phyloP scores from a whole-genome alignment of 306 rosid genomes.

The Prinsepia uniflora region DNA sequence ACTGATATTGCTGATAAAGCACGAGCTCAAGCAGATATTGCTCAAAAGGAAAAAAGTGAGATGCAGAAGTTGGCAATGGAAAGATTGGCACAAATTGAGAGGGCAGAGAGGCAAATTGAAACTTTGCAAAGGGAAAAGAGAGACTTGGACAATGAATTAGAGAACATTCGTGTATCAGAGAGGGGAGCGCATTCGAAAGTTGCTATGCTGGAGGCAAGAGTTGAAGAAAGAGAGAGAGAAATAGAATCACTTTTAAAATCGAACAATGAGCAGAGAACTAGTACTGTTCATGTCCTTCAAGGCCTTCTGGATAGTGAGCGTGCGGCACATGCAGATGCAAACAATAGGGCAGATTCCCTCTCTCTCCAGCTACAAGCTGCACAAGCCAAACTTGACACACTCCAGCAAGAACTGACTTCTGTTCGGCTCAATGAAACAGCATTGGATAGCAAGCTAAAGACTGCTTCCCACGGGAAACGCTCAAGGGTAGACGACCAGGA shows the following conservation, averaged over 20 bases:
- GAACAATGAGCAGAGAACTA: constrained; percentile 68
- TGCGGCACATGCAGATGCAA: constrained; percentile 85
- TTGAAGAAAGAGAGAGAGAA: constrained; percentile 78
- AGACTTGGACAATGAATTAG: constrained; percentile 45
- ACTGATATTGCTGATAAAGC: constrained; percentile 74
- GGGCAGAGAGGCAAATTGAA: constrained; percentile 75
- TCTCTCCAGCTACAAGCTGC: constrained; percentile 86
- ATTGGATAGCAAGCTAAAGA: constrained; percentile 62
- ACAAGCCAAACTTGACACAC: constrained; percentile 77
- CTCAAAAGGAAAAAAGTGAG: constrained; percentile 72
- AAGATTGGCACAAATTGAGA: constrained; percentile 69
- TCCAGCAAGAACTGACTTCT: constrained; percentile 80
- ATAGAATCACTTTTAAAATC: constrained; percentile 65
- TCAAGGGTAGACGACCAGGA: constrained; percentile 56
- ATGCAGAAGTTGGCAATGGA: constrained; percentile 90
- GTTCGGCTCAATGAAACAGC: constrained; percentile 78
- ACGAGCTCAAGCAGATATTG: constrained; percentile 52
- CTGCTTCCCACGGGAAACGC: constrained; percentile 76
- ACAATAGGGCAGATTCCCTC: constrained; percentile 80
- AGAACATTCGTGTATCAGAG: constrained; percentile 53
- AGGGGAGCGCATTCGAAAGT: constrained; percentile 54
- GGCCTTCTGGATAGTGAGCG: constrained; percentile 85
- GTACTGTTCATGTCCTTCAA: constrained; percentile 69
- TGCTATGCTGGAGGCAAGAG: constrained; percentile 59
- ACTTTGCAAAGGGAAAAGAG: constrained; percentile 58